Evolutionary conservation across 441 rosid species (phyloP).

Genomic region (Capsella rubella): DNA sequence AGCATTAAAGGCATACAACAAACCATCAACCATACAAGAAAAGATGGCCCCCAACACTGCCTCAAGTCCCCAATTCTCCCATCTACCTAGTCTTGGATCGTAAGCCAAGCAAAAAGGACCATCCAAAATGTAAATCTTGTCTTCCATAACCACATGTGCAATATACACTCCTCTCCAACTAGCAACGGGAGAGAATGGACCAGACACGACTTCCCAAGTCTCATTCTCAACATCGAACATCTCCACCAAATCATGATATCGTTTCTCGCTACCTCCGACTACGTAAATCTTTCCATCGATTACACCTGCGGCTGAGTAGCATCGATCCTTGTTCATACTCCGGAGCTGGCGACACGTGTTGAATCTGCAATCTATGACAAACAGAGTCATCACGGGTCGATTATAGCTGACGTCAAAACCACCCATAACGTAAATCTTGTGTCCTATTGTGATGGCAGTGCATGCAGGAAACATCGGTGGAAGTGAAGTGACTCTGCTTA

Average conservation of each 20-base stretch:
- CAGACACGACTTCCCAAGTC: not conserved
- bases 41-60: too few species aligned
- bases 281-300: slow-evolving; percentile 32
- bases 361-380: slow-evolving; percentile 5
- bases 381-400: not conserved
- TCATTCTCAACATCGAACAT: not conserved
- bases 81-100: not conserved
- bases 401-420: not conserved
- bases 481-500: too few species aligned
- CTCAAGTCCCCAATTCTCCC: not conserved
- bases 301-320: not conserved
- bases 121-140: not conserved
- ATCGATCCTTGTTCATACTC: not conserved
- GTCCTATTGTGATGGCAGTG: too few species aligned
- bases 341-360: not conserved
- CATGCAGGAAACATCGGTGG: too few species aligned
- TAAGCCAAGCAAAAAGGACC: not conserved
- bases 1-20: not conserved
- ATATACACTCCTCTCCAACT: not conserved
- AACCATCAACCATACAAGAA: slow-evolving; percentile 9
- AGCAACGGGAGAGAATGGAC: not conserved
- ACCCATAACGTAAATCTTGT: slow-evolving; percentile 13
- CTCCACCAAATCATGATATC: not conserved
- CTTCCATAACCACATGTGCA: not conserved
- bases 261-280: not conserved